Base-by-base conservation (phyloP, 768 basidiomycete genomes). In the Calocybe gangraenosa region DNA sequence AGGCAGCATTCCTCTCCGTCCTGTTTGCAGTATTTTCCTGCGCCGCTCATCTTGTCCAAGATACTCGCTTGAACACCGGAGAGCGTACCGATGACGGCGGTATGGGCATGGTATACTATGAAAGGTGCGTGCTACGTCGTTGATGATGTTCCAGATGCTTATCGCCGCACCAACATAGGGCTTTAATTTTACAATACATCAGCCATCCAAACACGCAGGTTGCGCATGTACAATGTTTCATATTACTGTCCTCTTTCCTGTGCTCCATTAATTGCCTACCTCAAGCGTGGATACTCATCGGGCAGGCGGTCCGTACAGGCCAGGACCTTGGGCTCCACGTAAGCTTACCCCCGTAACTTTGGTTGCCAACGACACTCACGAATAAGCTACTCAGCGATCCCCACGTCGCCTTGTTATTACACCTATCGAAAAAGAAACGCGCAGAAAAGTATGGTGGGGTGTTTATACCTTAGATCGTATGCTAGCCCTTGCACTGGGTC, bases 281-380 rank as follows among this genome's bases (percentile, higher is more conserved):
- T 2, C 92, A 93, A 66, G 90, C 92, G 22, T 95, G 92, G 92
- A 79, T 94, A 51, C 74, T 93, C 46, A 79, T 92, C 44, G 92
- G 92, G 34, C 92, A 94, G 62, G 92, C 89, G 18, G 81, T 95
- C 37, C 81, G 92, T 48, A 82, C 82, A 48, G 92, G 87, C 2
- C 92, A 94, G 63, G 92, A 95, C 67, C 73, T 94, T 33, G 92
- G 92, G 36, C 76, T 95, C 55, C 92, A 94, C 68, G 91, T 93
- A 67, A 73, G 89, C 39, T 47, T 19, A 47, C 42, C 35, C 23
- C 45, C 47, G 35, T 15, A 19, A 51, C 34, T 40, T 53, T 40
- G 35, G 43, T 28, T 28, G 5, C 11, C 25, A 11, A 5, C 25
- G 25, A 28, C 11, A 11, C 25, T 28, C 25, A 28, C 25, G 6